A percentile compares a stretch with the other conserved stretches of the same genome.
Conservation (phyloP, 2,329 filamentous ascomycete species). For the Didymella segeticola region DNA sequence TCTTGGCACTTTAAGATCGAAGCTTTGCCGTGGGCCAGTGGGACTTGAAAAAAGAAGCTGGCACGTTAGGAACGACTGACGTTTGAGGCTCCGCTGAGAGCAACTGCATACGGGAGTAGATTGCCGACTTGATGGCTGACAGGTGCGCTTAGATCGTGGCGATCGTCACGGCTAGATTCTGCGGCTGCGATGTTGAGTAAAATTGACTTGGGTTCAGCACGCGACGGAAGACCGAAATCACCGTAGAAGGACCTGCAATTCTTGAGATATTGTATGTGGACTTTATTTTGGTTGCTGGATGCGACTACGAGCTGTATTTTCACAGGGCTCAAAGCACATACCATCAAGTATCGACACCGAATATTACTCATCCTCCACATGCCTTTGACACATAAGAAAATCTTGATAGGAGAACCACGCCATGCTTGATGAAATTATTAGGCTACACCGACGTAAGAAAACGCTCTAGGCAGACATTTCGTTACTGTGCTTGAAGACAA, state of each 20-base stretch:
- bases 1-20: background rate
- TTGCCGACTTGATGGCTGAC: background rate
- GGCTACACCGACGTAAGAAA: constrained; percentile 20
- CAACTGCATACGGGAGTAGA: background rate
- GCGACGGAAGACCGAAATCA: background rate
- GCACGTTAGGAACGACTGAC: background rate
- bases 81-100: background rate
- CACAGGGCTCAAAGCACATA: constrained; percentile 26
- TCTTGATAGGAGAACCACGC: constrained; percentile 21
- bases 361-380: constrained; percentile 28
- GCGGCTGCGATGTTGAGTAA: background rate
- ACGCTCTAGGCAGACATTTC: constrained; percentile 13
- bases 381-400: constrained; percentile 13
- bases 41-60: background rate
- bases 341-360: constrained; percentile 33
- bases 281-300: background rate
- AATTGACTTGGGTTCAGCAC: background rate
- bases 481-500: constrained; percentile 11
- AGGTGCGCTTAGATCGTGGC: background rate
- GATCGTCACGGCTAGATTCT: too few species aligned
- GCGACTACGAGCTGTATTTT: background rate
- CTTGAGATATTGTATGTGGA: background rate
- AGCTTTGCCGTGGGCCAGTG: constrained; percentile 10
- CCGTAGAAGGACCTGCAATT: constrained; percentile 3
- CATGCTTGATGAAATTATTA: constrained; percentile 30